Base-by-base conservation (phyloP, 176 grass and related monocot genomes). In the Elaeis guineensis region DNA sequence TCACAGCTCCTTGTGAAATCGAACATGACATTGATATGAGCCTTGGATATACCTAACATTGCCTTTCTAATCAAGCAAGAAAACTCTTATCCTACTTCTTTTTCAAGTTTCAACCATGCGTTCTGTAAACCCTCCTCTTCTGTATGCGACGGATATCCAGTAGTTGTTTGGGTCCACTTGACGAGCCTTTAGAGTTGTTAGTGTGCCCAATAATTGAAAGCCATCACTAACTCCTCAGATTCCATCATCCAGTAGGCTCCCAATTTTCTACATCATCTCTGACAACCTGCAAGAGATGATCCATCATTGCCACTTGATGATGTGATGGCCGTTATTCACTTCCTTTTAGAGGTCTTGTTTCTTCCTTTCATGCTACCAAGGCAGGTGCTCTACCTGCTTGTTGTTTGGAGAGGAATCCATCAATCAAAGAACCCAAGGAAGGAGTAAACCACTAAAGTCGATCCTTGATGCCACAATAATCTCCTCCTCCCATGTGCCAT, bases 371-470 rank as follows among this genome's bases (percentile, higher is more conserved):
- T 49, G 16, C 61, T 21, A 50, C 18, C 61, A 50, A 50, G 19
- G 17, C 4, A 19, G 14, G 30, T 18, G 4, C 61, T 63, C 61
- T 18, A 50, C 18, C 61, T 61, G 5, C 59, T 82, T 84, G 63
- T 74, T 74, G 21, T 56, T 84, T 66, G 77, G 81, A 77, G 77
- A 74, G 77, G 86, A 87, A 95, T 95, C 86, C 77, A 90, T 87
- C 85, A 82, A 54, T 85, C 81, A 80, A 54, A 16, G 23, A 17
- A 57, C 64, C 5, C 11, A 18, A 14, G 24, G 53, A 56, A 57
- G 63, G 51, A 63, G 71, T 20, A 51, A 72, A 67, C 25, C 70
- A 60, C 54, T 20, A 49, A 62, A 59, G 65, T 55, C 64, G 64
- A 70, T 50, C 21, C 67, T 21, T 72, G 75, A 71, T 71, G 73